Evolutionary conservation across 140 eudicot genomes (phyloP).

Genomic region (Flaveria floridana): DNA sequence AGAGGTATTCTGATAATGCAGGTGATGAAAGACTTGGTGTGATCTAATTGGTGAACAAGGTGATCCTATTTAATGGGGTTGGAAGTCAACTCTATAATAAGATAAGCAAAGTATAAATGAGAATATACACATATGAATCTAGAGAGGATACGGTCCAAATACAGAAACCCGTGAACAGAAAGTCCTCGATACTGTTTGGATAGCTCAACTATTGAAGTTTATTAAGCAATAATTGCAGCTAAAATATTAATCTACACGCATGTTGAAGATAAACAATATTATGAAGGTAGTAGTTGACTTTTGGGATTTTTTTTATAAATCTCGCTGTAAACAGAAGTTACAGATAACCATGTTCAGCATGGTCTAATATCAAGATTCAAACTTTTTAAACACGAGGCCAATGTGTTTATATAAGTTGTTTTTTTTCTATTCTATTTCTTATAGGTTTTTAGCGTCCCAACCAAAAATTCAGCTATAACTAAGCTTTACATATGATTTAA

Average conservation of each 20-base stretch:
- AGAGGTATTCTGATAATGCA: background rate
- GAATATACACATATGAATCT: conserved; percentile 33
- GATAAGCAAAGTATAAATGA: conserved; percentile 17
- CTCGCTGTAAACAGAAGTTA: conserved; percentile 25
- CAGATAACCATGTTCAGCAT: conserved; percentile 10
- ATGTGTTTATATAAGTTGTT: too few relatives aligned
- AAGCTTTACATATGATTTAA: too few relatives aligned
- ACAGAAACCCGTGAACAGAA: conserved; percentile 16
- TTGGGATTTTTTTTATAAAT: background rate
- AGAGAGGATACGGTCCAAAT: conserved; percentile 37
- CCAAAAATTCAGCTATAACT: too few relatives aligned
- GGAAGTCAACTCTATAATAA: conserved; percentile 39
- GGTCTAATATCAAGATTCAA: too few relatives aligned
- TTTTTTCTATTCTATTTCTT: too few relatives aligned
- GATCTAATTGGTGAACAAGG: conserved; percentile 23
- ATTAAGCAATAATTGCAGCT: conserved; percentile 24
- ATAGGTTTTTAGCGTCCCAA: too few relatives aligned
- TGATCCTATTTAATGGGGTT: conserved; percentile 33
- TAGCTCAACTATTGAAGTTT: conserved; percentile 29
- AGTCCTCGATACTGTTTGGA: background rate
- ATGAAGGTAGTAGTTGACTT: conserved; percentile 31
- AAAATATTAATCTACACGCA: conserved; percentile 21
- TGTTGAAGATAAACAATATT: conserved; percentile 21
- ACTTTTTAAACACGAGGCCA: too few relatives aligned
- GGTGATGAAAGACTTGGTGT: background rate